Base-by-base conservation (phyloP, 306 rosid species). In the Pterocarpus santalinus region DNA sequence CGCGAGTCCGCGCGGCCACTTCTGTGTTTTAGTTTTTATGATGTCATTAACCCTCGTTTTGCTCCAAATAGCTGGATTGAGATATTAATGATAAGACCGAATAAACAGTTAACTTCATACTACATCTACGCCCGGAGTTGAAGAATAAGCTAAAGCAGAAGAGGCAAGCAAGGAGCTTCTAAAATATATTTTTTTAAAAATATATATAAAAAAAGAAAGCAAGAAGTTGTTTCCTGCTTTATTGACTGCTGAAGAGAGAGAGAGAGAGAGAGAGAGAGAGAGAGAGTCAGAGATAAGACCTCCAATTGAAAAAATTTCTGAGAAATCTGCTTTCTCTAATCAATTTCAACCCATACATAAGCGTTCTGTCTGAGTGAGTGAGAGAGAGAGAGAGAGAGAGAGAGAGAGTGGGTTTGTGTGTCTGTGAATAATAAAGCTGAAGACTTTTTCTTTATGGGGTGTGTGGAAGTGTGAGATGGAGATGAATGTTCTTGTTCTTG, bases 21-120 rank as follows among this genome's bases (percentile, higher is more conserved):
- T 0, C 0, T 0, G 47, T 43, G 47, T 2, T 43, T 43, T 43
- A 43, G 8, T 39, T 32, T 33, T 68, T 39, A 16, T 51, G 13
- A 52, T 43, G 41, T 47, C 68, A 73, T 64, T 74, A 56, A 61
- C 38, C 8, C 36, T 35, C 22, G 14, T 38, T 67, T 38, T 77
- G 85, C 85, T 83, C 80, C 58, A 34, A 83, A 69, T 81, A 56
- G 89, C 82, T 28, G 73, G 83, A 86, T 66, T 81, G 73, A 68
- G 81, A 78, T 77, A 64, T 80, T 75, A 83, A 82, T 64, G 70
- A 81, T 60, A 81, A 36, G 80, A 75, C 69, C 84, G 64, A 39
- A 69, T 33, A 46, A 65, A 17, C 35, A 55, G 66, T 55, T 55
- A 55, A n/a, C 61, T 55, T 55, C 30, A 55, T 55, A 5, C 32